Base-by-base conservation (phyloP, 2,329 filamentous ascomycete genomes). In the Aulographum hederae region DNA sequence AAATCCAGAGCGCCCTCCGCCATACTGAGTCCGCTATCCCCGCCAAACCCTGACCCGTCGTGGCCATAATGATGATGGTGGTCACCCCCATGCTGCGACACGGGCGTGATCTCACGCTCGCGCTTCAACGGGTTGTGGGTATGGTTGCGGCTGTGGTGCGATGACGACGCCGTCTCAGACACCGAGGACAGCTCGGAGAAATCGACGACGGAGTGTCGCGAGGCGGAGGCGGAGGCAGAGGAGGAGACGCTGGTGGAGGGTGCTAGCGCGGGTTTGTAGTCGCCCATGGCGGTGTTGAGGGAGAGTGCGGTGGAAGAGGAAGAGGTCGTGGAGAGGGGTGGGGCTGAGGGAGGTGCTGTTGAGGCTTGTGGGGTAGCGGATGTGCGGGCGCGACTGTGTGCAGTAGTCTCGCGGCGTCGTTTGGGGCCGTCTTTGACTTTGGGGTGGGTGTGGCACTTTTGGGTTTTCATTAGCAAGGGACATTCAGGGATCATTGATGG, bases 371-470 rank as follows among this genome's bases (percentile, higher is more conserved):
- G n/a, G n/a, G n/a, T n/a, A n/a, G n/a, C n/a, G 21, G 21, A 25
- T 25, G 21, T 10, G 10, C n/a, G n/a, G n/a, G n/a, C n/a, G n/a
- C 51, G 50, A 16, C 48, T 46, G 18, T 47, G 43, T 19, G 51
- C 26, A 12, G 32, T 43, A 6, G 53, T 53, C 45, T 56, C 53
- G 39, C 53, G 51, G 28, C 53, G 53, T 33, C 53, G 43, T 36
- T 56, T 57, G 19, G 52, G 53, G 6, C 51, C 52, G 34, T 57
- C 53, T 43, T 55, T 56, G 32, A 55, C 52, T 42, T 56, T 56
- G 6, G 53, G 51, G 34, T 56, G 53, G 3, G 52, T 54, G 41
- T 57, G 53, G 39, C 53, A 57, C 53, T 56, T 8, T 15, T 21
- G 19, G 29, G 6, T 18, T 31, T 31, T 30, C n/a, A 11, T 12